phyloP scores from a whole-genome alignment of 169 alveolate species.

The Plasmodium inui region DNA sequence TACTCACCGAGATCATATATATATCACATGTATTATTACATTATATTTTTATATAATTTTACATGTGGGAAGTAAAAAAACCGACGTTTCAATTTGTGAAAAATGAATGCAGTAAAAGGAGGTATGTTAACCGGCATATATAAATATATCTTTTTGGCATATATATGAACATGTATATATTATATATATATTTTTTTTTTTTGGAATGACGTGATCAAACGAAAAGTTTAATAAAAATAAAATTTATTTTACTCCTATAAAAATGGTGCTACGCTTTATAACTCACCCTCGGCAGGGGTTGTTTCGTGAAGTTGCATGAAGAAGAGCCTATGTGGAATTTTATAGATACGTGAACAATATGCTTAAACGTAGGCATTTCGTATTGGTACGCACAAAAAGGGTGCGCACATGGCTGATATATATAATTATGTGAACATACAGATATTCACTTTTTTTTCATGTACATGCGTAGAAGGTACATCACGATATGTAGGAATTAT shows the following conservation, averaged over 20 bases:
- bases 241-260: background rate
- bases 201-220: background rate
- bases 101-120: slow-evolving; percentile 8
- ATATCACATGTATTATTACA: background rate
- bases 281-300: background rate
- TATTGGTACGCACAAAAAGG: background rate
- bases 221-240: background rate
- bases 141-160: background rate
- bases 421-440: background rate
- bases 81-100: background rate
- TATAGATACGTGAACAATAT: slow-evolving; percentile 2
- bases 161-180: background rate
- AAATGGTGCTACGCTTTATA: background rate
- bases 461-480: background rate
- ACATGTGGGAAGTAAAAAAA: background rate
- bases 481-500: background rate
- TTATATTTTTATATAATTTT: background rate
- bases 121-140: background rate
- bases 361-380: background rate
- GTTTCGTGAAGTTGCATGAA: slow-evolving; percentile 5
- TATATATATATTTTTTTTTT: background rate
- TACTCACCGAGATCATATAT: background rate
- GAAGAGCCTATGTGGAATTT: background rate
- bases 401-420: background rate
- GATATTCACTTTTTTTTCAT: background rate